These are phyloP conservation scores for Piper betle DNA, from an alignment of 164 flowering plant species.

Conservation along the genomic window DNA sequence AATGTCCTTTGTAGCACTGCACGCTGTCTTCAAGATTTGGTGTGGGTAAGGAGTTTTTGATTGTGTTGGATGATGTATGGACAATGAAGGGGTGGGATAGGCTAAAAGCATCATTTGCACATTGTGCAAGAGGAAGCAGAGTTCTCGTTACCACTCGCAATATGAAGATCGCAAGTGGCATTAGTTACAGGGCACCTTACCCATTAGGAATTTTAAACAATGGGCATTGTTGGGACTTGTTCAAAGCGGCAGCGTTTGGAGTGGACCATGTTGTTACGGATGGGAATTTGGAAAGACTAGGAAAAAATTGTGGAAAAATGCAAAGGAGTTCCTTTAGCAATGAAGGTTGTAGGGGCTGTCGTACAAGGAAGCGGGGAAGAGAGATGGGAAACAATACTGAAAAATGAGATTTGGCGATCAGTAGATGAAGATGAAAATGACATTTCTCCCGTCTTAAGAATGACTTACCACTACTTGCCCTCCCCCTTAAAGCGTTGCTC, in stretches of 20 bases:
- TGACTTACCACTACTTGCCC: constrained; percentile 10
- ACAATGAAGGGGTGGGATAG: constrained; percentile 1
- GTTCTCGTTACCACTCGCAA: constrained; percentile 11
- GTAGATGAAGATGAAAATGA: background rate
- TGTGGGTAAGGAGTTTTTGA: background rate
- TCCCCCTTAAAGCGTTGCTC: constrained; percentile 7
- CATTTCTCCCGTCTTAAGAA: constrained; percentile 4
- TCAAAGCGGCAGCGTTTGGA: constrained; percentile 1
- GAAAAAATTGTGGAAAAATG: constrained; percentile 14
- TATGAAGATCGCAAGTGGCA: constrained; percentile 2
- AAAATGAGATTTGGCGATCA: constrained; percentile 8
- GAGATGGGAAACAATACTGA: constrained; percentile 6
- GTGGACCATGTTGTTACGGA: background rate
- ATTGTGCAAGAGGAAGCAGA: constrained; percentile 5
- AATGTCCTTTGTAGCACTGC: background rate
- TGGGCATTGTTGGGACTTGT: constrained; percentile 5
- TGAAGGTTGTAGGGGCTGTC: constrained; percentile 7
- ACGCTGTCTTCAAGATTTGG: background rate
- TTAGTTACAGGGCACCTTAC: background rate
- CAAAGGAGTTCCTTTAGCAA: constrained; percentile 8
- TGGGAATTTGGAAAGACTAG: constrained; percentile 3
- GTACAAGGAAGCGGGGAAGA: background rate
- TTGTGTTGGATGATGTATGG: constrained; percentile 7
- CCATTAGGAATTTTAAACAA: background rate
- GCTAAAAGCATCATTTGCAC: background rate